Evolutionary conservation across 2,329 filamentous ascomycete genomes (phyloP).

Genomic region (Beauveria caledonica): DNA sequence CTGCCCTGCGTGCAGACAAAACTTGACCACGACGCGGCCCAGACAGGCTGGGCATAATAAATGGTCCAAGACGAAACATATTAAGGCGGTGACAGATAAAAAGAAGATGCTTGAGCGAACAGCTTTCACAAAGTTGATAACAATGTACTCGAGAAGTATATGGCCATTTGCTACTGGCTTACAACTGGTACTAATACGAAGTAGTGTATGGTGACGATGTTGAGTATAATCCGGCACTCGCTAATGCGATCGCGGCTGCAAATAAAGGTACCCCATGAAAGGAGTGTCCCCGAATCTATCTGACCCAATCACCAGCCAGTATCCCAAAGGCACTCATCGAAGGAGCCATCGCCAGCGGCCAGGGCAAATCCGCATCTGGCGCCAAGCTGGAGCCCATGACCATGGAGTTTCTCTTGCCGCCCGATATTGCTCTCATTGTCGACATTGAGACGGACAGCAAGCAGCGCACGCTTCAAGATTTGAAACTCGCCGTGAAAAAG

Average conservation of each 20-base stretch:
- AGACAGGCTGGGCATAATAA: conserved; percentile 69
- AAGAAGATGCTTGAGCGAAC: conserved; percentile 67
- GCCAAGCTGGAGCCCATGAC: conserved; percentile 67
- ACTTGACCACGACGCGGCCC: conserved; percentile 36
- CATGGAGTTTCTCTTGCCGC: conserved; percentile 73
- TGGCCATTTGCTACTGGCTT: neutral
- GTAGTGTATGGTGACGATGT: conserved; percentile 69
- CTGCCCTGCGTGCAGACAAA: conserved; percentile 41
- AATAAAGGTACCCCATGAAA: conserved; percentile 54
- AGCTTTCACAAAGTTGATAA: conserved; percentile 62
- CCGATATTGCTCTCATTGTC: conserved; percentile 69
- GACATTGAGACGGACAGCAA: conserved; percentile 83
- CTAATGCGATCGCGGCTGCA: conserved; percentile 61
- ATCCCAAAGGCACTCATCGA: conserved; percentile 83
- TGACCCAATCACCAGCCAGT: conserved; percentile 40
- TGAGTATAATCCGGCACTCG: conserved; percentile 66
- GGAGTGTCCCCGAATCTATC: neutral
- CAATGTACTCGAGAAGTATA: conserved; percentile 65
- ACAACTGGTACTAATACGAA: conserved; percentile 5
- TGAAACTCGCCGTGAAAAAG: conserved; percentile 64
- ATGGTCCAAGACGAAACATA: conserved; percentile 95
- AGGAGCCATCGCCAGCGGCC: conserved; percentile 75
- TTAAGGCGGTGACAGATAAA: conserved; percentile 79
- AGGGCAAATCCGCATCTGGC: conserved; percentile 71
- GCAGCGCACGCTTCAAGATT: conserved; percentile 61